A percentile compares a stretch with the other conserved stretches of the same genome.
phyloP scores from a whole-genome alignment of 169 alveolate genomes.

The Plasmodium gonderi region DNA sequence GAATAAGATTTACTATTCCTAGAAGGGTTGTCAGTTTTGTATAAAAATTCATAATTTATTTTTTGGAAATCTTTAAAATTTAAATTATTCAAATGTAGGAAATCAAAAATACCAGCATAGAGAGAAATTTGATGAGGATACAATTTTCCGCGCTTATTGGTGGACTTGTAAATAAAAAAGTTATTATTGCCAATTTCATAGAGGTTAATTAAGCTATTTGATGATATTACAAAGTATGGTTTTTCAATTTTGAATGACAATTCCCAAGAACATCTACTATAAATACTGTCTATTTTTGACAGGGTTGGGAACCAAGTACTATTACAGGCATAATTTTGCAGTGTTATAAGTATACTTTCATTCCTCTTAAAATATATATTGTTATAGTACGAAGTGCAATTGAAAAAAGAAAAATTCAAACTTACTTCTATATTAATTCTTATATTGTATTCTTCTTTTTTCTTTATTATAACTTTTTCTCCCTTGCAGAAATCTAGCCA shows the following conservation, averaged over 20 bases:
- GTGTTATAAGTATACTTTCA: slow-evolving; percentile 11
- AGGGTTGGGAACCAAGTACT: slow-evolving; percentile 70
- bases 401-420: slow-evolving; percentile 28
- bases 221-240: slow-evolving; percentile 69
- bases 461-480: slow-evolving; percentile 6
- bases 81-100: slow-evolving; percentile 45
- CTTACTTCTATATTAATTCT: slow-evolving; percentile 13
- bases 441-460: slow-evolving; percentile 28
- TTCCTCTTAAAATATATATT: slow-evolving; percentile 43
- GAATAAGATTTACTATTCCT: slow-evolving; percentile 27
- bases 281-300: background rate
- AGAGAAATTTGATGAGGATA: slow-evolving; percentile 46
- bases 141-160: slow-evolving; percentile 10
- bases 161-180: slow-evolving; percentile 54
- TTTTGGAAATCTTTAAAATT: slow-evolving; percentile 38
- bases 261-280: slow-evolving; percentile 50
- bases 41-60: slow-evolving; percentile 69
- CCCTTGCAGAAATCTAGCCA: slow-evolving; percentile 36
- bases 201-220: slow-evolving; percentile 43
- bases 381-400: slow-evolving; percentile 44
- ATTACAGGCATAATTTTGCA: slow-evolving; percentile 37
- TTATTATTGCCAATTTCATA: slow-evolving; percentile 21
- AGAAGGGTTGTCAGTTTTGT: slow-evolving; percentile 6
- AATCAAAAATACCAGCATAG: slow-evolving; percentile 50
- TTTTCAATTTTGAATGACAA: slow-evolving; percentile 15